Evolutionary conservation across 129 eudicot genomes (phyloP), one percentile per base, ranked within the genome.

Genomic region (Mikania micrantha): DNA sequence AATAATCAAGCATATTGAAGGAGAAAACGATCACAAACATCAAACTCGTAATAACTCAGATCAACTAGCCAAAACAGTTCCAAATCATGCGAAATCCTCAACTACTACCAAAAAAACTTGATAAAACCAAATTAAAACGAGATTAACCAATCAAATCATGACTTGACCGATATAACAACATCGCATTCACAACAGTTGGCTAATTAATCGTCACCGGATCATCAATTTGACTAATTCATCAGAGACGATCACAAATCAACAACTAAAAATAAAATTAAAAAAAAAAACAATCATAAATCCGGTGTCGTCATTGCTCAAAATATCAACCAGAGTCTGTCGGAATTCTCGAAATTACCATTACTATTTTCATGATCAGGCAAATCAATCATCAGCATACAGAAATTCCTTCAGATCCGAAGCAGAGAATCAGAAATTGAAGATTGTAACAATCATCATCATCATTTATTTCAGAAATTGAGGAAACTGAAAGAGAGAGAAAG

Each of bases 321-420:
- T 58, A 39, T 34, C 47, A 16, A 41, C 3, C 16, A 58, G 0
- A 21, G 56, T 32, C 19, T 25, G n/a, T 12, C 22, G 50, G 4
- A 57, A 44, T 57, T 39, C 27, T 12, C 22, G 21, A 13, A 57
- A 44, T 57, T 67, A 67, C 74, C 74, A 42, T 59, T 58, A 13
- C 8, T 24, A 15, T 2, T 24, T 10, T 12, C 7, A 24, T 35
- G 41, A 44, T 58, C 34, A 28, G 17, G 66, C 11, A 29, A 59
- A 17, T n/a, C 9, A 65, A 25, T 59, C 5, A 66, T 25, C 56
- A 40, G 72, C 63, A 34, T 72, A 45, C 9, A 44, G 60, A 60
- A 63, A 63, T 64, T 52, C 4, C 12, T 34, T 56, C 61, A 75
- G 79, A 75, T 75, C 74, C 32, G 79, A 66, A 74, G 21, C 39